Evolutionary conservation across 495 filamentous ascomycete genomes (phyloP), one percentile per base, ranked within the genome.

Genomic region (Talaromyces ruber): DNA sequence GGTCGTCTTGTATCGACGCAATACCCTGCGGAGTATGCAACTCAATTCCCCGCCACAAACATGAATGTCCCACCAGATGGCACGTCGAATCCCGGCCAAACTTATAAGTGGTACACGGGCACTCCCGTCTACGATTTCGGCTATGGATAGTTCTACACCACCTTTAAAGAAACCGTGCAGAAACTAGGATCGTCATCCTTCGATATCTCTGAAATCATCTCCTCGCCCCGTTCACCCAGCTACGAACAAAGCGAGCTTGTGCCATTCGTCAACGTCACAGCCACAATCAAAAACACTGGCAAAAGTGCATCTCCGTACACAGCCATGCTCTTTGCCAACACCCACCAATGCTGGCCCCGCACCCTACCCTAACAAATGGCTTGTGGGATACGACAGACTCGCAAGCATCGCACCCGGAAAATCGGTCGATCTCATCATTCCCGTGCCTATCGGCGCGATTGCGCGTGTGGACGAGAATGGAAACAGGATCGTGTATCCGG

Each of bases 401-500:
- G 71, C 71, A 5, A 69, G 62, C 0, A 63, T 90, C 54, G 56
- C 71, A 28, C 68, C 79, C 0, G 78, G 77, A 0, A 55, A 68
- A 7, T 71, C 70, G 0, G 63, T 64, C 47, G 73, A 63, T 0
- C 74, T 79, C 18, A 66, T 57, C 6, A 65, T 91, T 51, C 72
- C 75, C 2, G 66, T 88, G 57, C 85, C 77, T 16, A 66, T 89
- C 28, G 87, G 82, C 16, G 79, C 75, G 43, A 64, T 91, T 21
- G 82, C 85, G 1, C 73, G 88, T 4, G 76, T 79, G 0, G 82
- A 89, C 64, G 78, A 77, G 30, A 65, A 63, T 4, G 88, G 88
- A 1, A 82, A 88, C 66, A 77, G 75, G 24, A 72, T 87, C 22
- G 60, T 91, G 37, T 90, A 87, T 66, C 87, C 88, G 0, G 88